A percentile compares a stretch with the other conserved stretches of the same genome.
phyloP scores from a whole-genome alignment of 192 early-diverging fungal genomes.

The Linnemannia elongata region DNA sequence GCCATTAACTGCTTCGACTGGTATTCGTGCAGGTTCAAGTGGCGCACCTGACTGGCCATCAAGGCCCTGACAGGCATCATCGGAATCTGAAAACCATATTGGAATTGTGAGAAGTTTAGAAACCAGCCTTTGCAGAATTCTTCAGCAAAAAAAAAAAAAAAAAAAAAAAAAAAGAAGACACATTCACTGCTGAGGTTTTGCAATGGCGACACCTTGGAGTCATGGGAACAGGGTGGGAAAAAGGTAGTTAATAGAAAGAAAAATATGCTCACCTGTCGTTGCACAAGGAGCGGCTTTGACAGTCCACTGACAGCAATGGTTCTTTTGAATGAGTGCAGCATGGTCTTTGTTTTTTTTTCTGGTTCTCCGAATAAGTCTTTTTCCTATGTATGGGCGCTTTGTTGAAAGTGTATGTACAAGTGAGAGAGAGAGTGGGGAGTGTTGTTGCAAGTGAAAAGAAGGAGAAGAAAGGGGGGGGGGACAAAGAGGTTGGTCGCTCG shows the following conservation, averaged over 20 bases:
- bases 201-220: neutral
- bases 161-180: neutral
- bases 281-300: conserved; percentile 9
- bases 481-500: neutral
- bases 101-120: neutral
- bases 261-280: conserved; percentile 23
- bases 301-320: conserved; percentile 23
- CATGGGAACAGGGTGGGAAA: neutral
- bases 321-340: conserved; percentile 25
- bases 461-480: neutral
- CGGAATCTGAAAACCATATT: neutral
- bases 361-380: neutral
- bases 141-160: neutral
- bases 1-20: conserved; percentile 53
- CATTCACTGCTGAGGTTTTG: neutral
- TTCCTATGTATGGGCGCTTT: neutral
- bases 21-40: conserved; percentile 52
- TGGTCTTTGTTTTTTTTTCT: conserved; percentile 3
- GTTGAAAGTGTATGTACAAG: neutral
- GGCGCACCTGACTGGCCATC: conserved; percentile 37
- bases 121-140: neutral
- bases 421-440: neutral
- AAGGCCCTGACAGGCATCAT: conserved; percentile 23
- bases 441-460: neutral
- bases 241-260: neutral